Evolutionary conservation across 1,284 basidiomycete species (phyloP).

Genomic region (Golubevia sp.): DNA sequence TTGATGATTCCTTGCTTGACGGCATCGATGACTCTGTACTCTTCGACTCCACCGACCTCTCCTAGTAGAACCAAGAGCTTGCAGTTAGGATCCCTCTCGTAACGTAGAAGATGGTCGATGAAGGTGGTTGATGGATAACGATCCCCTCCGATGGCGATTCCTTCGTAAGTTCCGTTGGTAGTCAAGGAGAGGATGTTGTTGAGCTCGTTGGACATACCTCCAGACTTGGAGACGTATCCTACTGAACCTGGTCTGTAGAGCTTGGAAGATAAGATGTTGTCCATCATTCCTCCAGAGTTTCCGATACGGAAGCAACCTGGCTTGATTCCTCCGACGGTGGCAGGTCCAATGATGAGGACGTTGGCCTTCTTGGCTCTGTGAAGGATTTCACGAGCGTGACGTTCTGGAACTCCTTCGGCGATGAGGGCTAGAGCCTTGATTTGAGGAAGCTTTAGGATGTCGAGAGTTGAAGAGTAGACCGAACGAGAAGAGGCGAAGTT

Average conservation of each 20-base stretch:
- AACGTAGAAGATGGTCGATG: slow-evolving; percentile 97
- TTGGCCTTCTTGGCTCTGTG: slow-evolving; percentile 83
- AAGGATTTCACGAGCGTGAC: slow-evolving; percentile 94
- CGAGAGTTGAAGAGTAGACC: slow-evolving; percentile 91
- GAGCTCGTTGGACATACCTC: slow-evolving; percentile 99
- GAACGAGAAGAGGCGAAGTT: slow-evolving; percentile 96
- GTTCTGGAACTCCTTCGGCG: slow-evolving; percentile 97
- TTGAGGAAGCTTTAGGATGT: slow-evolving; percentile 74
- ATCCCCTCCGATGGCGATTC: slow-evolving; percentile 99
- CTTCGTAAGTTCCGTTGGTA: slow-evolving; percentile 99
- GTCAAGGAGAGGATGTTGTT: slow-evolving; percentile 98
- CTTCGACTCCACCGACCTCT: slow-evolving; percentile 98
- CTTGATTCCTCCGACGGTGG: slow-evolving; percentile 99
- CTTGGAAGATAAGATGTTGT: slow-evolving; percentile 98
- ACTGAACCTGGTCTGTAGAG: slow-evolving; percentile 97
- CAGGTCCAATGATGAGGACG: slow-evolving; percentile 95
- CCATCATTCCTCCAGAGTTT: slow-evolving; percentile 99
- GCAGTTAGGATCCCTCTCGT: slow-evolving; percentile 95
- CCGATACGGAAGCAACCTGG: slow-evolving; percentile 99
- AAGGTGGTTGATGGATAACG: slow-evolving; percentile 98
- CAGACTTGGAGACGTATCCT: slow-evolving; percentile 98
- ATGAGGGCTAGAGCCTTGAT: slow-evolving; percentile 90
- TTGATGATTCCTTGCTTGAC: slow-evolving; percentile 92
- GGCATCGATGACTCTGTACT: slow-evolving; percentile 98
- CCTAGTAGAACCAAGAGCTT: slow-evolving; percentile 98